Base-by-base conservation (phyloP, 768 basidiomycete species). In the Mycena galericulata region DNA sequence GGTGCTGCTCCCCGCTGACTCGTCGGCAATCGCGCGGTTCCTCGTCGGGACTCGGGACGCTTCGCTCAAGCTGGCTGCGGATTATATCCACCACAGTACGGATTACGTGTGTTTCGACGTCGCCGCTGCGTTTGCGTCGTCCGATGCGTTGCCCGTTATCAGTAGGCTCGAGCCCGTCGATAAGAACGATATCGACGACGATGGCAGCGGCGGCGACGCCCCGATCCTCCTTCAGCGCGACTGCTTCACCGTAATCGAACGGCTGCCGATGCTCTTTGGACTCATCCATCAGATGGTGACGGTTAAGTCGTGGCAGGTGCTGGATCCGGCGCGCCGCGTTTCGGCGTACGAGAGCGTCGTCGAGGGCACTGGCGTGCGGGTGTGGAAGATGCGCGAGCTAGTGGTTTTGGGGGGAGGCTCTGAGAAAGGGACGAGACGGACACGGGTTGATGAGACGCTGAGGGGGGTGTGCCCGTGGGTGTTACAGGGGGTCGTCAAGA, bases 281-380 rank as follows among this genome's bases (percentile, higher is more conserved):
- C 55, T 56, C 6, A 6, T 56, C 24, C 7, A 56, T 17, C 55
- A 56, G 55, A 56, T 38, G 36, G 55, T 41, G 55, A 56, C 56
- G 41, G 56, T 58, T 27, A 58, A 58, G 56, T 29, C 56, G 41
- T 58, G 56, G 56, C 56, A 58, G 56, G 29, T 45, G 15, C 55
- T 58, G 17, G 56, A 58, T 32, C 56, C 20, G 15, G 14, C 56
- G 41, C 40, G 18, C 18, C 1, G 41, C 15, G 54, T 58, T n/a
- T n/a, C 56, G 41, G 26, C 22, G 41, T 58, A 58, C 29, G 56
- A 58, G 24, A 58, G 26, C 41, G 27, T 32, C 27, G 41, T 58
- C 2, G 18, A 41, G 40, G 41, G 56, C 7, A 41, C 56, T 1
- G 56, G 56, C n/a, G 56, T 58, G 3, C 56, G 29, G 26, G 56